phyloP scores from a whole-genome alignment of 495 filamentous ascomycete species.

The Pseudevernia furfuracea region DNA sequence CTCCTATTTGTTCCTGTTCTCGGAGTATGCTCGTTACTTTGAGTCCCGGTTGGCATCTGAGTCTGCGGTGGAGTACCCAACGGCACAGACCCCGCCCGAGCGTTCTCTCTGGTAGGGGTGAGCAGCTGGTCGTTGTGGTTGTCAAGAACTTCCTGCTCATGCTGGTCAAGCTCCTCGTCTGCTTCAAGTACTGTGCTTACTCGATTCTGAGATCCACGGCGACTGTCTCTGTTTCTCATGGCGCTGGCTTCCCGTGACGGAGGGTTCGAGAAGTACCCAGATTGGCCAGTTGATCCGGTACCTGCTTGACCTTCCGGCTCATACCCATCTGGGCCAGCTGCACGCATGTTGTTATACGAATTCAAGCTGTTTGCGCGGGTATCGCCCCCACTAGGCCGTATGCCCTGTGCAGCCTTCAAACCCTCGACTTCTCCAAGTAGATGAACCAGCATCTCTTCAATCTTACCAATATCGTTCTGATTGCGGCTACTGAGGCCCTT shows the following conservation, averaged over 20 bases:
- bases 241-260: slow-evolving; percentile 56
- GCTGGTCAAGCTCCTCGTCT: slow-evolving; percentile 59
- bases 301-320: slow-evolving; percentile 78
- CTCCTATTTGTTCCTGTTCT: slow-evolving; percentile 60
- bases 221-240: slow-evolving; percentile 48
- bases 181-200: slow-evolving; percentile 84
- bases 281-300: slow-evolving; percentile 66
- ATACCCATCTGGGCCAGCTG: slow-evolving; percentile 48
- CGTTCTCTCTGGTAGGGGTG: slow-evolving; percentile 34
- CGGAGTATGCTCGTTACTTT: slow-evolving; percentile 71
- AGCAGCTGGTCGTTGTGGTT: slow-evolving; percentile 43
- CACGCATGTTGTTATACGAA: slow-evolving; percentile 30
- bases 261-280: slow-evolving; percentile 64
- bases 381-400: slow-evolving; percentile 24
- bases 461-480: slow-evolving; percentile 76
- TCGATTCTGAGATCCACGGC: slow-evolving; percentile 62
- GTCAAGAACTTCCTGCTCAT: slow-evolving; percentile 39
- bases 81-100: slow-evolving; percentile 55
- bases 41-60: slow-evolving; percentile 45
- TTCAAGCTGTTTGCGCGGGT: slow-evolving; percentile 37
- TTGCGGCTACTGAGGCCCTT: slow-evolving; percentile 82
- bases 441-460: slow-evolving; percentile 92
- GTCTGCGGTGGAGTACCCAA: slow-evolving; percentile 66
- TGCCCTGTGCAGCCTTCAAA: slow-evolving; percentile 57
- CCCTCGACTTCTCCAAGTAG: slow-evolving; percentile 85